These are phyloP conservation scores for Colletotrichum tropicale DNA, from an alignment of 2,329 filamentous ascomycete genomes.

Conservation along the genomic window DNA sequence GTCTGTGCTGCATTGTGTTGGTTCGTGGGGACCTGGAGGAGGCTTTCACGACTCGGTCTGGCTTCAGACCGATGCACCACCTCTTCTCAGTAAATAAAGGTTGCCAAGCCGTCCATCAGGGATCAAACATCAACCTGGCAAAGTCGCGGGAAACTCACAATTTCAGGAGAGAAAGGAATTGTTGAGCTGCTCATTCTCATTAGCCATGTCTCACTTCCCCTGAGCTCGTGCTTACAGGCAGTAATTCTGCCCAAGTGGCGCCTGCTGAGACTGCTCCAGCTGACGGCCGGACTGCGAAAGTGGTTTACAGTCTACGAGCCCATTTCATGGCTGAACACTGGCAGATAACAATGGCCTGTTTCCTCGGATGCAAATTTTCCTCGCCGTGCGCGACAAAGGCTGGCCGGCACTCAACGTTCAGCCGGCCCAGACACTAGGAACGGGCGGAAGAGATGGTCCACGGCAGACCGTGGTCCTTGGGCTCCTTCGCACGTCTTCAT, in stretches of 20 bases:
- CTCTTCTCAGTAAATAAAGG: not conserved
- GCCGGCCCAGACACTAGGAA: not conserved
- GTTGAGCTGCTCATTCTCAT: not conserved
- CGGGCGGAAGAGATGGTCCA: not conserved
- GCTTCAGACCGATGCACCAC: not conserved
- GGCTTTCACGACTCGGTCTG: not conserved
- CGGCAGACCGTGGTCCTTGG: not conserved
- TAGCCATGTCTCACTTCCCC: not conserved
- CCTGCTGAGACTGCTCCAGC: not conserved
- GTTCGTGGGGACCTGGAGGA: not conserved
- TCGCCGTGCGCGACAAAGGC: not conserved
- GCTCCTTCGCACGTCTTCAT: not conserved
- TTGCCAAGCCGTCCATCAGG: not conserved
- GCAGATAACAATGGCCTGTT: not conserved
- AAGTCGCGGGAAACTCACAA: not conserved
- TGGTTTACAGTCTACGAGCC: not conserved
- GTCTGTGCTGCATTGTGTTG: not conserved
- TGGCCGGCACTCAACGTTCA: not conserved
- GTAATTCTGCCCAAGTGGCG: not conserved
- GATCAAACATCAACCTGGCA: fast-evolving
- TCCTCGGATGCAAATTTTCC: not conserved
- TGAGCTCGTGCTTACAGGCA: not conserved
- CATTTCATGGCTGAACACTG: not conserved
- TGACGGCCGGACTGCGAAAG: not conserved
- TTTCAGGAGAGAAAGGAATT: not conserved